Evolutionary conservation across 1,284 basidiomycete genomes (phyloP).

Genomic region (Rhodotorula sp.): DNA sequence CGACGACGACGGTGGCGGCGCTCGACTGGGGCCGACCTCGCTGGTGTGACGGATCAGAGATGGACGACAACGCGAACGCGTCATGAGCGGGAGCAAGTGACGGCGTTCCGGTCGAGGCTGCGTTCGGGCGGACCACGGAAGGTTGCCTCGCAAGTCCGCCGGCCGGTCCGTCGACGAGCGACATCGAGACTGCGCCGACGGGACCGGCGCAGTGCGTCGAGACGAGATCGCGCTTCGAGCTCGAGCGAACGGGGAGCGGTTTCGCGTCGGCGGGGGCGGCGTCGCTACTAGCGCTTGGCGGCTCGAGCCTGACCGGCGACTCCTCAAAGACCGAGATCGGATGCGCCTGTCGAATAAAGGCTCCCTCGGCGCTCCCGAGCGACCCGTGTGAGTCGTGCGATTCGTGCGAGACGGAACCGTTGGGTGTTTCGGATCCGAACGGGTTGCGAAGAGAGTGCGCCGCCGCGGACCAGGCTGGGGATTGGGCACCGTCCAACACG

Average conservation of each 20-base stretch:
- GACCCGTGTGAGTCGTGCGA: neutral
- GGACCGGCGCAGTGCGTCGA: neutral
- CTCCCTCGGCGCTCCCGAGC: neutral
- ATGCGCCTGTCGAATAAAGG: neutral
- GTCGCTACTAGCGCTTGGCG: neutral
- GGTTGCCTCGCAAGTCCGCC: constrained; percentile 12
- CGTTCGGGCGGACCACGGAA: constrained; percentile 3
- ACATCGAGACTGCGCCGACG: neutral
- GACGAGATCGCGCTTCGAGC: neutral
- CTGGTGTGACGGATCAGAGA: neutral
- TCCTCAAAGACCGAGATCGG: neutral
- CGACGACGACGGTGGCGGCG: neutral
- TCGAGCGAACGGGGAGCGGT: neutral
- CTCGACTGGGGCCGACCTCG: constrained; percentile 1
- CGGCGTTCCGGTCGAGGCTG: neutral
- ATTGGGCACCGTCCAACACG: neutral
- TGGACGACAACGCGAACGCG: too few relatives aligned
- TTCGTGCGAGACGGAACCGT: neutral
- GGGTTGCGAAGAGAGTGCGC: constrained; percentile 14
- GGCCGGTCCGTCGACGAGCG: neutral
- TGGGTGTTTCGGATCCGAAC: neutral
- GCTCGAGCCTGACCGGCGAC: neutral
- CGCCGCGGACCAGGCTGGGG: neutral
- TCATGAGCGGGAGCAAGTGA: neutral
- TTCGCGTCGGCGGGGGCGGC: neutral